Evolutionary conservation across 2,329 filamentous ascomycete genomes (phyloP).

Genomic region (Penicillium sp.): DNA sequence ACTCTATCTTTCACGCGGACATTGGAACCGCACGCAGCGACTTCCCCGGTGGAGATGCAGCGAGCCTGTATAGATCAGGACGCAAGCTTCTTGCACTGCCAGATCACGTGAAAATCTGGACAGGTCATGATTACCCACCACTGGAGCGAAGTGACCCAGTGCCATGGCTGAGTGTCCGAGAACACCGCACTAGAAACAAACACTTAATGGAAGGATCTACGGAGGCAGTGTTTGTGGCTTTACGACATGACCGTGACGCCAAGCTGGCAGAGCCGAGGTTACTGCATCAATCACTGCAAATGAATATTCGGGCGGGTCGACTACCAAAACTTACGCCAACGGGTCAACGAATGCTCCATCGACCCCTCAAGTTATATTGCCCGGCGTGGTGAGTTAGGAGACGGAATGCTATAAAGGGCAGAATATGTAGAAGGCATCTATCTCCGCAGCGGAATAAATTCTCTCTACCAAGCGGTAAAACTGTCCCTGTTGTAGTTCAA

Average conservation of each 20-base stretch:
- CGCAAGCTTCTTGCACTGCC: constrained; percentile 35
- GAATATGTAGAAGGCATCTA: too few relatives aligned
- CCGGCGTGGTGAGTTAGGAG: too few relatives aligned
- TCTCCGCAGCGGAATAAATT: too few relatives aligned
- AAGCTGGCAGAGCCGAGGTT: constrained; percentile 33
- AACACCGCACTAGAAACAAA: constrained; percentile 5
- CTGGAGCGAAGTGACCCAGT: not conserved
- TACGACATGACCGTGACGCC: constrained; percentile 32
- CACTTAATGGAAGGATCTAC: constrained; percentile 28
- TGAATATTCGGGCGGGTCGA: constrained; percentile 41
- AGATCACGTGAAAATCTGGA: not conserved
- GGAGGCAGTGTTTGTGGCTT: constrained; percentile 34
- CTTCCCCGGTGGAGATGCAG: constrained; percentile 52
- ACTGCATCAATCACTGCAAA: constrained; percentile 39
- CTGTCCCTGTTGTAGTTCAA: too few relatives aligned
- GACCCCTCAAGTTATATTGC: too few relatives aligned
- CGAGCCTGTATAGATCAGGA: constrained; percentile 46
- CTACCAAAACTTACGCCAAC: not conserved
- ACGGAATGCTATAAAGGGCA: too few relatives aligned
- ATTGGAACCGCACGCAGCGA: constrained; percentile 54
- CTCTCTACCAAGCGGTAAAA: too few relatives aligned
- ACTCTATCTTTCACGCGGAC: constrained; percentile 54
- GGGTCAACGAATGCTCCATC: not conserved
- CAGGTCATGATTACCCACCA: not conserved
- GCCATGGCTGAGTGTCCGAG: not conserved